Percentiles rank a stretch among this genome's conserved stretches.
Conservation (phyloP, 148 eudicot species). For the Agrostemma githago region DNA sequence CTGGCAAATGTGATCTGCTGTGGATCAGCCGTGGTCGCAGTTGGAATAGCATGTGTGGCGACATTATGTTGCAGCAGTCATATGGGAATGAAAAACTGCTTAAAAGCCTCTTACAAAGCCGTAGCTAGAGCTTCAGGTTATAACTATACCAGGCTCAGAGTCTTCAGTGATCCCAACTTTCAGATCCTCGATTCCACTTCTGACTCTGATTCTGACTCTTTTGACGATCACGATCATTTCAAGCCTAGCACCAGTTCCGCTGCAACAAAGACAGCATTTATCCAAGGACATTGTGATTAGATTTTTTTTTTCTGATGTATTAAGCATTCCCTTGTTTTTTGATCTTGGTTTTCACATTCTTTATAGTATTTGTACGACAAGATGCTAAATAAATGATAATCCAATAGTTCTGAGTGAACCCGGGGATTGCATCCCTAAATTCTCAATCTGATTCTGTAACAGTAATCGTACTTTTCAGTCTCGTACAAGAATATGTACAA, state of each 20-base stretch:
- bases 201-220: slow-evolving; percentile 12
- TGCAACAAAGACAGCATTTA: not conserved
- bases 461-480: not conserved
- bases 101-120: slow-evolving; percentile 2
- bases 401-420: not conserved
- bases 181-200: not conserved
- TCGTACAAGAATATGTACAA: not conserved
- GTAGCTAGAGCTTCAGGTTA: slow-evolving; percentile 25
- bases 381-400: not conserved
- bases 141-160: slow-evolving; percentile 21
- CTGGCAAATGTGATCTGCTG: slow-evolving; percentile 22
- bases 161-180: slow-evolving; percentile 24
- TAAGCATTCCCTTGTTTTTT: not conserved
- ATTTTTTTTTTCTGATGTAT: slow-evolving; percentile 7
- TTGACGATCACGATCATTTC: not conserved
- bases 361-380: not conserved
- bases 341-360: not conserved
- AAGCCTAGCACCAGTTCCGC: slow-evolving; percentile 19
- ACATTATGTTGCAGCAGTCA: slow-evolving; percentile 22
- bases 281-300: slow-evolving; percentile 2
- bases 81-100: not conserved
- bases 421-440: not conserved
- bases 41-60: slow-evolving; percentile 15
- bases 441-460: not conserved
- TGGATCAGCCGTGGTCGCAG: slow-evolving; percentile 19